Conservation (phyloP, 2,329 filamentous ascomycete genomes). For the Botrytis paeoniae region DNA sequence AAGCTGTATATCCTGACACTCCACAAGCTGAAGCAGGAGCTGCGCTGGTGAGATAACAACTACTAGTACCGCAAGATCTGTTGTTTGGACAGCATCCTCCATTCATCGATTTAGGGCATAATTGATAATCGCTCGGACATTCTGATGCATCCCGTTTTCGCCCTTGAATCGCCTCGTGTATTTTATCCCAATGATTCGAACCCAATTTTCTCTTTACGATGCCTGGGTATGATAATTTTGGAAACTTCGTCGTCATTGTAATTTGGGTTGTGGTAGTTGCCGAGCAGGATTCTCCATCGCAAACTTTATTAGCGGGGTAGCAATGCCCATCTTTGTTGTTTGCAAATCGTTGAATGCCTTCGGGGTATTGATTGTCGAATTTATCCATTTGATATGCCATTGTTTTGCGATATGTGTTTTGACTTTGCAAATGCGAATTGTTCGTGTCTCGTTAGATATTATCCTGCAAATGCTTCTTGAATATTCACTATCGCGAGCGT, state of each 20-base stretch:
- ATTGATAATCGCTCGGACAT: constrained; percentile 31
- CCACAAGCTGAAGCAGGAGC: constrained; percentile 32
- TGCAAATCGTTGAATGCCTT: not conserved
- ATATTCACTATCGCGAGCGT: constrained; percentile 4
- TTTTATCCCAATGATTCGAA: constrained; percentile 32
- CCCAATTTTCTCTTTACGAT: constrained; percentile 31
- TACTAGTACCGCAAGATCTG: constrained; percentile 47
- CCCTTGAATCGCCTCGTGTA: constrained; percentile 34
- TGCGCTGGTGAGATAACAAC: constrained; percentile 41
- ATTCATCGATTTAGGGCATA: constrained; percentile 34
- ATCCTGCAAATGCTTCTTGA: not conserved
- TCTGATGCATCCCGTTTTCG: constrained; percentile 31
- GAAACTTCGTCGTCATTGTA: constrained; percentile 23
- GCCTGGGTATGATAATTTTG: constrained; percentile 30
- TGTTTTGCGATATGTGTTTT: not conserved
- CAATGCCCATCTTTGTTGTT: not conserved
- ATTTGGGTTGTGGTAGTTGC: constrained; percentile 15
- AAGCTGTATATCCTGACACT: constrained; percentile 29
- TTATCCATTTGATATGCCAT: constrained; percentile 1
- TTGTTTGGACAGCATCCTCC: constrained; percentile 42
- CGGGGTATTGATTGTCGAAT: not conserved
- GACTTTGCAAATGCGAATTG: not conserved
- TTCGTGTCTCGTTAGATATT: not conserved
- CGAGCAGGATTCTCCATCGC: constrained; percentile 4
- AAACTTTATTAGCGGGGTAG: constrained; percentile 6